Evolutionary conservation across 2,329 filamentous ascomycete species (phyloP).

Genomic region (Fusarium sambucinum): DNA sequence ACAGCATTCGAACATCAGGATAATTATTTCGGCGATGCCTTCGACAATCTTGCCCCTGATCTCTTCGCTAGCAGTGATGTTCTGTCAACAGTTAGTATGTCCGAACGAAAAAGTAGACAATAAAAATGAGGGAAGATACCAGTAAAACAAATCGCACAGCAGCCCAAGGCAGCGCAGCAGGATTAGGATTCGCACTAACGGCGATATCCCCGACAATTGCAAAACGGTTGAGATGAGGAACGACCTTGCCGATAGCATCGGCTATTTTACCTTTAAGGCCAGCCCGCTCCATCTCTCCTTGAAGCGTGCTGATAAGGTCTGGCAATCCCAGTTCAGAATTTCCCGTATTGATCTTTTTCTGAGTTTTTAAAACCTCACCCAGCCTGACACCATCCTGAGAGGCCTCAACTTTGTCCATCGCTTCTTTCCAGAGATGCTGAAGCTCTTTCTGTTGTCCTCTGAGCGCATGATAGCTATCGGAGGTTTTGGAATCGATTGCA

Average conservation of each 20-base stretch:
- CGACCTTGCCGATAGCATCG: not conserved
- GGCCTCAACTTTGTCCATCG: rapidly evolving
- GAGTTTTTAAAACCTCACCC: not conserved
- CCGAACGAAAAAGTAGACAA: too few species aligned
- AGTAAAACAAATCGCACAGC: not conserved
- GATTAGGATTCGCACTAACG: not conserved
- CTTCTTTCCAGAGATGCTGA: not conserved
- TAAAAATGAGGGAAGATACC: not conserved
- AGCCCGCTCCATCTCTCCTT: not conserved
- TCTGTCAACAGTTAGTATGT: not conserved
- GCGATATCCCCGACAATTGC: not conserved
- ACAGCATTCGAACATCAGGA: constrained; percentile 1
- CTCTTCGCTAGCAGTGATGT: not conserved
- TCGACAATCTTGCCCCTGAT: not conserved
- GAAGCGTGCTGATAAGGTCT: not conserved
- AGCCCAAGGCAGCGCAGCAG: constrained; percentile 3
- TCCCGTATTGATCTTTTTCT: not conserved
- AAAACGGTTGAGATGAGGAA: not conserved
- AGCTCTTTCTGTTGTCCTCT: not conserved
- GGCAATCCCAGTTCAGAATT: rapidly evolving
- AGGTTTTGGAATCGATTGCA: too few species aligned
- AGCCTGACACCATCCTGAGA: not conserved
- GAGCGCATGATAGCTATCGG: too few species aligned
- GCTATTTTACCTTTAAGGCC: not conserved
- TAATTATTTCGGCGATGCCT: not conserved